Base-by-base conservation (phyloP, 306 rosid genomes). In the Herpetospermum pedunculosum region DNA sequence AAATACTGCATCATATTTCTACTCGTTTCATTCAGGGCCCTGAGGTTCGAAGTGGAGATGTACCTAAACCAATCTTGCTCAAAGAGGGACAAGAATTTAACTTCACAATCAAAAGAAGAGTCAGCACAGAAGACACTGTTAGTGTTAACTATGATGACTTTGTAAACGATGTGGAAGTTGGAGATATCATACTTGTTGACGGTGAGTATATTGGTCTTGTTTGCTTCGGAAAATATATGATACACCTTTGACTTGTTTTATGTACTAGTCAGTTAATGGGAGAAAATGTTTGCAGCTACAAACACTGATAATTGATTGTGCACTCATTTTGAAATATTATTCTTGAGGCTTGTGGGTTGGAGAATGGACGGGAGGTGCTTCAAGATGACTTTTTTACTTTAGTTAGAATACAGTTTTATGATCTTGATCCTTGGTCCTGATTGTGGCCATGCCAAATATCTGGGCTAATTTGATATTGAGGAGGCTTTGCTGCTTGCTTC, bases 41-140 rank as follows among this genome's bases (percentile, higher is more conserved):
- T 72, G 98, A 94, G 83, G 98, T 94, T 77, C 86, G 98, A 79
- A 86, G 98, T 72, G 97, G 97, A 65, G 98, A 94, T 86, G 87
- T 94, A 25, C 85, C 95, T 44, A 75, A 78, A 72, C 92, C 97
- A 37, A 80, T 94, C 79, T 37, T 81, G 53, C 97, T 94, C 2
- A 63, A 81, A 72, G 91, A 91, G 77, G 97, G 95, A 8, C 92
- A 91, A 49, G 84, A 87, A 35, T 89, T 91, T 78, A 89, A 82
- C 86, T 94, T 94, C 85, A 94, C 97, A 70, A 91, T 87, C 53
- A 87, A 68, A 80, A 94, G 98, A 74, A 97, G 98, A 82, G 88
- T 91, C 67, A 72, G 85, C 81, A 80, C 88, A 2, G 78, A 85
- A 70, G 87, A 89, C 77, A 91, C 96, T 1, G 92, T 91, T 70